A percentile compares a stretch with the other conserved stretches of the same genome.
Evolutionary conservation across 2,329 filamentous ascomycete genomes (phyloP).

Genomic region (Trichoderma afroharzianum): DNA sequence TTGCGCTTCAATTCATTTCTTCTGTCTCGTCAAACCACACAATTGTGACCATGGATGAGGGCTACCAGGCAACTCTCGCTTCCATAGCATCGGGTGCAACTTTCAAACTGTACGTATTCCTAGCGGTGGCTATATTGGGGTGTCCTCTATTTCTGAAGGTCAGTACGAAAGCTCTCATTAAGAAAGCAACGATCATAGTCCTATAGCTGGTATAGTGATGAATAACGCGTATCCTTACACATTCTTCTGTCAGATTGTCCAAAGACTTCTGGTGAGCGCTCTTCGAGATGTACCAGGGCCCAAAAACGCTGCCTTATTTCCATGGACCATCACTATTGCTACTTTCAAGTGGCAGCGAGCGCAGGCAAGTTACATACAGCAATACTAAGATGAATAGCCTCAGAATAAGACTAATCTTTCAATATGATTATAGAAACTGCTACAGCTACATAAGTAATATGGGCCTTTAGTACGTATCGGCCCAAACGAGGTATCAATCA

Average conservation of each 20-base stretch:
- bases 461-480: neutral
- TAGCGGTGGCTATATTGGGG: neutral
- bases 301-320: neutral
- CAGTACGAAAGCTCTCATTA: neutral
- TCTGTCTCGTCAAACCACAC: neutral
- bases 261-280: neutral
- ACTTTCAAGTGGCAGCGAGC: neutral
- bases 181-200: neutral
- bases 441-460: neutral
- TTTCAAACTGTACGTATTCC: neutral
- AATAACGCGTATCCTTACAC: neutral
- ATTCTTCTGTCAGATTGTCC: neutral
- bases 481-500: neutral
- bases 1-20: neutral
- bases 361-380: neutral
- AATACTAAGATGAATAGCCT: neutral
- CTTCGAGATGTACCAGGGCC: neutral
- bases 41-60: neutral
- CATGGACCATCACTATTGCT: neutral
- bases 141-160: neutral
- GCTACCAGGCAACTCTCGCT: neutral
- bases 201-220: neutral
- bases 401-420: neutral
- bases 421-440: neutral
- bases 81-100: neutral